Conservation (phyloP, 106 monocot genomes). For the Acanthochlamys bracteata region DNA sequence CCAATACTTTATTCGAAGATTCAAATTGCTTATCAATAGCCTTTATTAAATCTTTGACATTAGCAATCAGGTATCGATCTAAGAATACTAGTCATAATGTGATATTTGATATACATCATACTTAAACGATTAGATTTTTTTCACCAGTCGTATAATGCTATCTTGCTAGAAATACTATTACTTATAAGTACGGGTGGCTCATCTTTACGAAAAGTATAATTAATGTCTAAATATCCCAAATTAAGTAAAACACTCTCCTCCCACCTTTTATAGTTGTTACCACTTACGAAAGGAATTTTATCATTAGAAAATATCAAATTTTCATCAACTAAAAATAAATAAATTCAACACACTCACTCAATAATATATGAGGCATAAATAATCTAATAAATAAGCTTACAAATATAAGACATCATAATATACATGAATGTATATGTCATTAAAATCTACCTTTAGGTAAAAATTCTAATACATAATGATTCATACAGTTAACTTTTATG, state of each 20-base stretch:
- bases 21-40: conserved; percentile 6
- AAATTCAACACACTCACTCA: not conserved
- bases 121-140: conserved; percentile 1
- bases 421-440: too few species aligned
- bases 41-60: not conserved
- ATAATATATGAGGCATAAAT: too few species aligned
- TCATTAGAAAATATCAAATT: too few species aligned
- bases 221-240: not conserved
- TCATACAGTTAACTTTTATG: too few species aligned
- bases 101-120: not conserved
- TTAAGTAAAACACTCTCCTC: not conserved
- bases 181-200: not conserved
- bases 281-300: not conserved
- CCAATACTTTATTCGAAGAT: not conserved
- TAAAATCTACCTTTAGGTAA: too few species aligned
- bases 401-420: too few species aligned
- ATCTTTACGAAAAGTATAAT: not conserved
- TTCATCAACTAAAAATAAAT: too few species aligned
- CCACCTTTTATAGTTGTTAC: too few species aligned
- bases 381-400: too few species aligned
- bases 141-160: not conserved
- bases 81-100: not conserved
- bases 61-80: not conserved
- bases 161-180: not conserved
- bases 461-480: too few species aligned